A percentile compares a stretch with the other conserved stretches of the same genome.
These are phyloP conservation scores for Osmozyma mogii DNA, from an alignment of 805 yeast genomes.

Conservation along the genomic window DNA sequence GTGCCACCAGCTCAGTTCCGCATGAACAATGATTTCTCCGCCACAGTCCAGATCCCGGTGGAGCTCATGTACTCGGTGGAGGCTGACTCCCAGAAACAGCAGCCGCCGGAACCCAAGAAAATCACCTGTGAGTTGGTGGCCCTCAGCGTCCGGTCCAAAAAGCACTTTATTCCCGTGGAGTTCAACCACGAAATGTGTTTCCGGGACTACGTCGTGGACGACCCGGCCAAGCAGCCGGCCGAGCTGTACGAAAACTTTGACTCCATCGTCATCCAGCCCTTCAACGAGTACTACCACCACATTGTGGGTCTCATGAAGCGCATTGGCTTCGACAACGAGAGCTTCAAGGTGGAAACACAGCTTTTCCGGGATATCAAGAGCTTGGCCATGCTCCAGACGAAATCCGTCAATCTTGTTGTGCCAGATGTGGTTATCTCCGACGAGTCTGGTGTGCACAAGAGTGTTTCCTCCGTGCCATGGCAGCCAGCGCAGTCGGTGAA, in stretches of 20 bases:
- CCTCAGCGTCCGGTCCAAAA: constrained; percentile 27
- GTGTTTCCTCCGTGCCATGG: constrained; percentile 25
- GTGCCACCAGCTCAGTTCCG: constrained; percentile 26
- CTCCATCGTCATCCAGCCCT: constrained; percentile 24
- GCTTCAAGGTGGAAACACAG: constrained; percentile 26
- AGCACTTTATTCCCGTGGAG: constrained; percentile 32
- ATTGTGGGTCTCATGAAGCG: constrained; percentile 22
- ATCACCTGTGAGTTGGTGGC: constrained; percentile 28
- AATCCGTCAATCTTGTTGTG: constrained; percentile 24
- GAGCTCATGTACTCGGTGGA: constrained; percentile 21
- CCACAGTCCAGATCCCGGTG: constrained; percentile 23
- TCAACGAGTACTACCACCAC: constrained; percentile 19
- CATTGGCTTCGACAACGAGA: constrained; percentile 24
- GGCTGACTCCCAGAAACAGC: constrained; percentile 3
- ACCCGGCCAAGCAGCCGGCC: constrained; percentile 14
- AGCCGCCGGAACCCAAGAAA: constrained; percentile 27
- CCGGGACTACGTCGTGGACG: constrained; percentile 22
- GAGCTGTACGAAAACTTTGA: constrained; percentile 24
- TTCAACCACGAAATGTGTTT: constrained; percentile 34
- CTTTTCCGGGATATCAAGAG: constrained; percentile 29
- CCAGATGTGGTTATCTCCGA: constrained; percentile 13
- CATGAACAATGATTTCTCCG: constrained; percentile 6
- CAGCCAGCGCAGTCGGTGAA: constrained; percentile 7
- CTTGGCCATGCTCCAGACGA: constrained; percentile 26
- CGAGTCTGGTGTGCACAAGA: constrained; percentile 16